Conservation (phyloP, 768 basidiomycete genomes). For the Tephrocybe sp. region DNA sequence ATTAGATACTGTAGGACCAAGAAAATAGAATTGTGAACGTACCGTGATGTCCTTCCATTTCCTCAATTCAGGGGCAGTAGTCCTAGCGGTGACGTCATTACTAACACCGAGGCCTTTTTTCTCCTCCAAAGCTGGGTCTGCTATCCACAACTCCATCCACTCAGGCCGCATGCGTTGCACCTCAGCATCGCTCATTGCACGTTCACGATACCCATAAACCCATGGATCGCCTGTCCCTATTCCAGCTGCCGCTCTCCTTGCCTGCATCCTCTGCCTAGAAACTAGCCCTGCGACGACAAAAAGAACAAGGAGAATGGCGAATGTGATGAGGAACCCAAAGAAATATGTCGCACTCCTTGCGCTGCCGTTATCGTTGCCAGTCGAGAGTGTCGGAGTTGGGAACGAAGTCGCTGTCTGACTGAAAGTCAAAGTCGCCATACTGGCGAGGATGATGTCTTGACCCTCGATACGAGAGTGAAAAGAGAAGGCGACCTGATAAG, state of each 20-base stretch:
- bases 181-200: not conserved
- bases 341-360: slow-evolving; percentile 42
- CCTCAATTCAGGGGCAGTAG: not conserved
- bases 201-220: slow-evolving; percentile 14
- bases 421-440: not conserved
- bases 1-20: not conserved
- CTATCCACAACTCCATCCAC: slow-evolving; percentile 16
- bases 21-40: not conserved
- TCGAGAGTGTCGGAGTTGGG: slow-evolving; percentile 2
- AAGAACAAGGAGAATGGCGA: slow-evolving; percentile 44
- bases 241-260: slow-evolving; percentile 19
- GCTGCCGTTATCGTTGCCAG: slow-evolving; percentile 3
- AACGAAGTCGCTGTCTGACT: not conserved
- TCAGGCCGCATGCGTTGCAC: slow-evolving; percentile 9
- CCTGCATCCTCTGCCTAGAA: slow-evolving; percentile 36
- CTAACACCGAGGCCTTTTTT: not conserved
- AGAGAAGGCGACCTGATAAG: not conserved
- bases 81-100: not conserved
- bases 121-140: slow-evolving; percentile 4
- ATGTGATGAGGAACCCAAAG: slow-evolving; percentile 51
- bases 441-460: not conserved
- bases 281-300: slow-evolving; percentile 51
- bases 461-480: not conserved
- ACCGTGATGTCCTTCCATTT: slow-evolving; percentile 15
- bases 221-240: slow-evolving; percentile 17